phyloP scores from a whole-genome alignment of 2,329 filamentous ascomycete genomes.

The Aspergillus terreus region DNA sequence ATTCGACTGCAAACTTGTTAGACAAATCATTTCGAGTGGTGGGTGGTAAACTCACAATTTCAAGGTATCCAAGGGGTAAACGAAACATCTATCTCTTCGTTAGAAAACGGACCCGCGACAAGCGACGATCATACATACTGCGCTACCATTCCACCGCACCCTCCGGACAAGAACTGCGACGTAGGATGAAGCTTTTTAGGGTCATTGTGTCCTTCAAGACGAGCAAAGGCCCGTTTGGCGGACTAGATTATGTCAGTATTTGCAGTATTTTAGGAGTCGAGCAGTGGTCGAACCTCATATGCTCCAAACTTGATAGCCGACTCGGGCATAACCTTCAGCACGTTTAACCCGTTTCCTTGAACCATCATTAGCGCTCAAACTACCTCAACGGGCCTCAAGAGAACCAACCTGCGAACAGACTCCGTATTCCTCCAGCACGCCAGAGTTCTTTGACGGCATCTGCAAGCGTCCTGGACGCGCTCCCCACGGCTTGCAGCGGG shows the following conservation, averaged over 20 bases:
- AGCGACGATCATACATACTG: conserved; percentile 56
- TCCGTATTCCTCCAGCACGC: conserved; percentile 78
- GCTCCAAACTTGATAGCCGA: conserved; percentile 98
- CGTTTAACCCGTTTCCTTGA: conserved; percentile 88
- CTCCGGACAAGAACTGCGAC: conserved; percentile 88
- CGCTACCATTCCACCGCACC: conserved; percentile 87
- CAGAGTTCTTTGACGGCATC: conserved; percentile 76
- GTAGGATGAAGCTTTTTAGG: conserved; percentile 72
- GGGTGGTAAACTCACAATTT: conserved; percentile 50
- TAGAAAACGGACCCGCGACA: conserved; percentile 14
- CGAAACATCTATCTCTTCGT: conserved; percentile 61
- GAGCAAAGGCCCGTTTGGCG: conserved; percentile 80
- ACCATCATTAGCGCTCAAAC: conserved; percentile 13
- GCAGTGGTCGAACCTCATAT: conserved; percentile 63
- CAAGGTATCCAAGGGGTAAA: conserved; percentile 81
- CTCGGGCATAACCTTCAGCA: conserved; percentile 97
- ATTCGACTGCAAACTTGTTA: conserved; percentile 58
- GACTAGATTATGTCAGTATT: conserved; percentile 48
- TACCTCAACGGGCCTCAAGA: background rate
- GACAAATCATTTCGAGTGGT: background rate
- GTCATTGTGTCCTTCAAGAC: conserved; percentile 83
- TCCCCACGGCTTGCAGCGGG: conserved; percentile 60
- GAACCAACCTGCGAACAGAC: conserved; percentile 81
- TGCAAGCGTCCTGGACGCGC: conserved; percentile 65
- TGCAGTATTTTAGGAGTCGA: background rate